Base-by-base conservation (phyloP, 768 basidiomycete species). In the Suillus decipiens region DNA sequence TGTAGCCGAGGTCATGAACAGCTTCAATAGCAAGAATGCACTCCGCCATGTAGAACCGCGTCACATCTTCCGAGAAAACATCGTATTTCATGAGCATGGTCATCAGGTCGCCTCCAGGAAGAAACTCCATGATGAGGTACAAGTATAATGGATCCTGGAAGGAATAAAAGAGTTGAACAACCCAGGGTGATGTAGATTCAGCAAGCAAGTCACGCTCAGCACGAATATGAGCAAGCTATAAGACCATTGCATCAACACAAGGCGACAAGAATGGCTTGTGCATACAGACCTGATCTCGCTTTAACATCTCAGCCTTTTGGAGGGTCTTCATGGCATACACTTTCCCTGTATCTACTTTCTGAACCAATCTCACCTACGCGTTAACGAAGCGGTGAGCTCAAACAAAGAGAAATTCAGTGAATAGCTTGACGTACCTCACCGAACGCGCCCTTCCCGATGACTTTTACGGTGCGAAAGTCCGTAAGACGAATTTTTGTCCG, bases 41-140 rank as follows among this genome's bases (percentile, higher is more conserved):
- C 76, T 99, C 96, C 31, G 96, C 96, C 87, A 99, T 97, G 77
- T 99, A 99, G 78, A 99, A 98, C 63, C 96, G 89, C 36, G 95
- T 96, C 42, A 99, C 96, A 73, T 99, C 96, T 76, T 99, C 97
- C 8, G 93, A 94, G 79, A 99, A 99, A 9, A 96, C 92, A 75
- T 98, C 96, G 77, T 99, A 99, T 77, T 98, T 99, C 90, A 99
- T 99, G 69, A 99, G 81, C 96, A 99, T 99, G 14, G 97, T 98
- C 96, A 99, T 99, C 66, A 99, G 81, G 75, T 99, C 96, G n/a
- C 96, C 96, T 51, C 96, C 96, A 42, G 87, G 86, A 50, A 88
- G 81, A 77, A 90, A 91, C 77, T 91, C 89, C 96, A 99, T 99
- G 81, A 99, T 92, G 64, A 99, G 86, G 79, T 98, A 99, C 33